A percentile compares a stretch with the other conserved stretches of the same genome.
These are phyloP conservation scores for Lactarius trivialis DNA, from an alignment of 768 basidiomycete species.

Conservation along the genomic window DNA sequence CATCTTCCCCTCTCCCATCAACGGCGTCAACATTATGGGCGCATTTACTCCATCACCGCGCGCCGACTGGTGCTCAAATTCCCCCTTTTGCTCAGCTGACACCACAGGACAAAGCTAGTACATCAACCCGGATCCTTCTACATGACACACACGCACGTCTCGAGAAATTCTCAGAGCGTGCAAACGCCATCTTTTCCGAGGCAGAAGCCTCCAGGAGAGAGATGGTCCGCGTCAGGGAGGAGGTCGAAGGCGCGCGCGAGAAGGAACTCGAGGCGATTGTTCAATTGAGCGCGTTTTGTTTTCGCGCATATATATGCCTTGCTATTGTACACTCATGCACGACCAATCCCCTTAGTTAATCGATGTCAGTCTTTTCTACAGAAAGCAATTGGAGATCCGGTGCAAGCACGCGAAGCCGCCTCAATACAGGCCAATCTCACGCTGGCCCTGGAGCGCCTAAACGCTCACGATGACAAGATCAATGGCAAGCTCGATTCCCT, in stretches of 20 bases:
- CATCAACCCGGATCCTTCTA: conserved; percentile 64
- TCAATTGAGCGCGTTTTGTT: conserved; percentile 43
- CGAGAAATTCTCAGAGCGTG: conserved; percentile 55
- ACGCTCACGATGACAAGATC: conserved; percentile 26
- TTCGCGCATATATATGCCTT: conserved; percentile 24
- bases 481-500: conserved; percentile 19
- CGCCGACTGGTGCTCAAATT: conserved; percentile 27
- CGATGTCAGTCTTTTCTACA: conserved; percentile 57
- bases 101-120: conserved; percentile 56
- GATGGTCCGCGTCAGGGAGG: conserved; percentile 44
- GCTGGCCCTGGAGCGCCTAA: conserved; percentile 19
- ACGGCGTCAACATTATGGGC: conserved; percentile 40
- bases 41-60: conserved; percentile 45
- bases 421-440: conserved; percentile 21
- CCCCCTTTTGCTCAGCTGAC: conserved; percentile 38
- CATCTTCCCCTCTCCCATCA: conserved; percentile 17
- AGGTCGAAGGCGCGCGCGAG: conserved; percentile 59
- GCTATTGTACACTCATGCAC: conserved; percentile 9
- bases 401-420: conserved; percentile 35
- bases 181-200: conserved; percentile 44
- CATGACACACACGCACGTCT: conserved; percentile 69
- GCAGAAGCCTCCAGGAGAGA: conserved; percentile 50
- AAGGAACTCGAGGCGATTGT: conserved; percentile 47
- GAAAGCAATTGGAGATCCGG: conserved; percentile 49
- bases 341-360: conserved; percentile 44